Evolutionary conservation across 2,329 filamentous ascomycete species (phyloP), one percentile per base, ranked within the genome.

Genomic region (Neonectria ditissima): DNA sequence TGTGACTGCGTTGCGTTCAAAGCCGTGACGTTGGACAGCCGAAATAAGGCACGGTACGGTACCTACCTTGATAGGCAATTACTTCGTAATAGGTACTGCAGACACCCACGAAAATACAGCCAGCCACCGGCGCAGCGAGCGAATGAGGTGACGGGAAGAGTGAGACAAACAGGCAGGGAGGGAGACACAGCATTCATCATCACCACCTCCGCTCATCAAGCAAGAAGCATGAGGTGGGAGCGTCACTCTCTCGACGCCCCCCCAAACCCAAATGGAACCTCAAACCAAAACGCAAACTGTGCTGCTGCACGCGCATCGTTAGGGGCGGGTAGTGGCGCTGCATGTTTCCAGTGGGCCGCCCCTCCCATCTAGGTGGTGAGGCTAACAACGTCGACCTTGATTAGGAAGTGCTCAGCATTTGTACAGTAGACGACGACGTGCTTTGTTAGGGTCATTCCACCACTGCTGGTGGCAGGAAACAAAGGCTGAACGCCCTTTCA

Each of bases 291-390:
- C 14, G 45, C n/a, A 50, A 50, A 50, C 26, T 20, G 34, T 22
- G 26, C 39, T 7, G 10, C 37, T 22, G 37, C 52, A 43, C 39
- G 22, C 52, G 52, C 37, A 41, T 28, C 39, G 34, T 55, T 41
- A 39, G 14, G 24, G 30, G 28, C 16, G n/a, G 18, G 30, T 52
- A 48, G 26, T 8, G 26, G 45, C 16, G 24, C 43, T 47, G 43
- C 43, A 47, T 24, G 5, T 26, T 26, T 26, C 24, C 4, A 26
- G 24, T n/a, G n/a, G n/a, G n/a, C n/a, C n/a, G n/a, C n/a, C n/a
- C n/a, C n/a, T n/a, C n/a, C n/a, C n/a, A n/a, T n/a, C n/a, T n/a
- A n/a, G n/a, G n/a, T n/a, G n/a, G n/a, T n/a, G n/a, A 47, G n/a
- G 24, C 44, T 47, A 47, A 16, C 10, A 34, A 34, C 14, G 14